A percentile compares a stretch with the other conserved stretches of the same genome.
These are phyloP conservation scores for Dendrobium nobile DNA, from an alignment of 106 monocot genomes.

Conservation along the genomic window DNA sequence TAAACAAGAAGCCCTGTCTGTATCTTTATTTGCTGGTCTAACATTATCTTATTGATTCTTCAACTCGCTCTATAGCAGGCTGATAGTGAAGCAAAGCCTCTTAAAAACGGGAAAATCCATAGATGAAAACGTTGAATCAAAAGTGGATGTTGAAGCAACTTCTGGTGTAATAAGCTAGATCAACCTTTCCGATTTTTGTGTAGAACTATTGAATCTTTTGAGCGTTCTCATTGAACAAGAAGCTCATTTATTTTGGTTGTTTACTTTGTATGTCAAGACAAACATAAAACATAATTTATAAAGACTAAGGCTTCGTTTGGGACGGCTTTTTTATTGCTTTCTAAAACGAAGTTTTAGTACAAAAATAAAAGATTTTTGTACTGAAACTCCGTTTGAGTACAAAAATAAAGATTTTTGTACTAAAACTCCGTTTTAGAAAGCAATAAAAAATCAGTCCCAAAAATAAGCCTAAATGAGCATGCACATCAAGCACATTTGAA, in stretches of 20 bases:
- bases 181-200: not conserved
- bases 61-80: not conserved
- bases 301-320: too few relatives aligned
- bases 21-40: not conserved
- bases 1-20: not conserved
- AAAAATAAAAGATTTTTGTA: too few relatives aligned
- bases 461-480: too few relatives aligned
- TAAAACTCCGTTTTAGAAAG: too few relatives aligned
- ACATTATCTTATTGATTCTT: not conserved
- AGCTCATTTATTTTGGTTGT: not conserved
- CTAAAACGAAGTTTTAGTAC: too few relatives aligned
- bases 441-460: too few relatives aligned
- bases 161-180: constrained; percentile 1
- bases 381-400: too few relatives aligned
- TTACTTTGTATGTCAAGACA: not conserved
- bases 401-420: too few relatives aligned
- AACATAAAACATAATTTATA: not conserved
- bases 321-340: too few relatives aligned
- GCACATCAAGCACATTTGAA: too few relatives aligned
- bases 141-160: not conserved
- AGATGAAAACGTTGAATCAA: not conserved
- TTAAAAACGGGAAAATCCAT: not conserved
- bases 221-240: not conserved
- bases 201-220: not conserved
- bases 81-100: not conserved